Conservation (phyloP, 2,329 filamentous ascomycete genomes). For the Alternaria arbusti region DNA sequence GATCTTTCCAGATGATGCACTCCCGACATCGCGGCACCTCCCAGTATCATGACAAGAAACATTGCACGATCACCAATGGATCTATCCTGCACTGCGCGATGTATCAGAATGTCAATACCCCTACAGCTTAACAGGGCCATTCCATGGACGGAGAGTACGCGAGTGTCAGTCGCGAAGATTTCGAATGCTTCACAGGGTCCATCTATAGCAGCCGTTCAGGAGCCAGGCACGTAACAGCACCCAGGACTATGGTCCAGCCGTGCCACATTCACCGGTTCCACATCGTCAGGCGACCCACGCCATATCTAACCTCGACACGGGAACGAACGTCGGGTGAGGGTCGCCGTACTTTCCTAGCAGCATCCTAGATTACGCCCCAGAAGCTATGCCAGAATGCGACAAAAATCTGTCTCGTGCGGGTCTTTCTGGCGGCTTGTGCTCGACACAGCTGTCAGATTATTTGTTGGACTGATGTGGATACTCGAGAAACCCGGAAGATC, state of each 20-base stretch:
- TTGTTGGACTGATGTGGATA: slow-evolving; percentile 1
- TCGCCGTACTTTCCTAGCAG: slow-evolving; percentile 6
- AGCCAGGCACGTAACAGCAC: neutral
- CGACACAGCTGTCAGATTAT: slow-evolving; percentile 4
- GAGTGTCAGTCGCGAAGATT: neutral
- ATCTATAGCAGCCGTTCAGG: neutral
- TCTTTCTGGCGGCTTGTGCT: neutral
- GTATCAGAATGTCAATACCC: neutral
- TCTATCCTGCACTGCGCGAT: neutral
- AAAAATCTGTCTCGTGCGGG: slow-evolving; percentile 7
- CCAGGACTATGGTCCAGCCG: slow-evolving; percentile 5
- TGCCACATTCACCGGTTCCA: slow-evolving; percentile 1
- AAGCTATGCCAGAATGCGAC: slow-evolving; percentile 1
- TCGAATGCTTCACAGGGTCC: neutral
- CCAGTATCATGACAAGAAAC: neutral
- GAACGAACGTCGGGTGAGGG: slow-evolving; percentile 1
- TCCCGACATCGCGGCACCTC: neutral
- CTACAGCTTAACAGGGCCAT: neutral
- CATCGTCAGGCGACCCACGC: slow-evolving; percentile 7
- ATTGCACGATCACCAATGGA: neutral
- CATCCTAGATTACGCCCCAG: slow-evolving; percentile 4
- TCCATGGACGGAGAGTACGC: neutral
- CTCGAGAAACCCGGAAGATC: slow-evolving; percentile 4
- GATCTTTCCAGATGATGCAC: neutral
- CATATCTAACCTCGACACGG: slow-evolving; percentile 2